These are phyloP conservation scores for Pichia sp. DNA, from an alignment of 1,139 yeast species.

Conservation along the genomic window DNA sequence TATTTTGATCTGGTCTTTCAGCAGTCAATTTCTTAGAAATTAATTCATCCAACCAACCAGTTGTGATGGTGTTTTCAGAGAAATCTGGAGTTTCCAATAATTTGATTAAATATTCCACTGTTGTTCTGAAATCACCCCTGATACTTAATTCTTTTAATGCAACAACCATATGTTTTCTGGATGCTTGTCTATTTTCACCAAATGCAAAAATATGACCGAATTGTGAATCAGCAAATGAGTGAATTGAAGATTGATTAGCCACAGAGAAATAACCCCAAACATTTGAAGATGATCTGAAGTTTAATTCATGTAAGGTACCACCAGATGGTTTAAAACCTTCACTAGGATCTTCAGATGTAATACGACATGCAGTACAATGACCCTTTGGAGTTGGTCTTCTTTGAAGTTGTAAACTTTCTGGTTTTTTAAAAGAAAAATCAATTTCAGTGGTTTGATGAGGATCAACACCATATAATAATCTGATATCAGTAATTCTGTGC, in stretches of 20 bases:
- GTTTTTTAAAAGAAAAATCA: conserved; percentile 81
- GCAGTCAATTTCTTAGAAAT: conserved; percentile 90
- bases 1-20: conserved; percentile 85
- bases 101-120: conserved; percentile 93
- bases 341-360: conserved; percentile 97
- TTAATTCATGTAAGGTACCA: conserved; percentile 91
- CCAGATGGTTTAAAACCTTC: conserved; percentile 99
- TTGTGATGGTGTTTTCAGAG: conserved; percentile 91
- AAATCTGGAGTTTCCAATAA: conserved; percentile 93
- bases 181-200: conserved; percentile 96
- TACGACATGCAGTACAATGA: conserved; percentile 98
- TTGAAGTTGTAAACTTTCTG: conserved; percentile 67
- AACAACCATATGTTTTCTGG: conserved; percentile 97
- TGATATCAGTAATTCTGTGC: conserved; percentile 88
- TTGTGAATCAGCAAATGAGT: conserved; percentile 95
- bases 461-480: conserved; percentile 89
- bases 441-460: conserved; percentile 88
- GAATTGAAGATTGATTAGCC: conserved; percentile 93
- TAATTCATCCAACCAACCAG: conserved; percentile 98
- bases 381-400: conserved; percentile 95
- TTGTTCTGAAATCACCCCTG: conserved; percentile 97
- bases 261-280: conserved; percentile 99
- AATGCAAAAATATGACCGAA: conserved; percentile 98
- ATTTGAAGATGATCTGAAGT: conserved; percentile 92
- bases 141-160: conserved; percentile 93